Conservation (phyloP, 805 yeast genomes). For the Kodamaea kakaduensis region DNA sequence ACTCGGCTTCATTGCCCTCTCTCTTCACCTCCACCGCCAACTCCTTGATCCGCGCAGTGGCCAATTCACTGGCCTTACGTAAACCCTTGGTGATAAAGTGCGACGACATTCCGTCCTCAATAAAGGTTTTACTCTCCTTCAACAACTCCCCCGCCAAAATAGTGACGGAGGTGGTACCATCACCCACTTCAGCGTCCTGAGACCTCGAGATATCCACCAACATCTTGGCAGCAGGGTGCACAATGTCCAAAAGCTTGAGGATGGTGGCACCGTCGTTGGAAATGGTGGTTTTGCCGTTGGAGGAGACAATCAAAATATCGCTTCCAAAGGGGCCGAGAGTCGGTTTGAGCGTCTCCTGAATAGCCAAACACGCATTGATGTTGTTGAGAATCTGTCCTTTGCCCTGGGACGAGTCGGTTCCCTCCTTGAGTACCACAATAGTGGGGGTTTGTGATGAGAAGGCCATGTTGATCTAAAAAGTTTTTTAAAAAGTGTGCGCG, state of each 20-base stretch:
- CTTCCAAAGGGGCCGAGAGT: slow-evolving; percentile 98
- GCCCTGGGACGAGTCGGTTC: slow-evolving; percentile 96
- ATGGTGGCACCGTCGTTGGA: slow-evolving; percentile 99
- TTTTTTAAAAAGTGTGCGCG: not conserved
- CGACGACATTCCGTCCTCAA: slow-evolving; percentile 94
- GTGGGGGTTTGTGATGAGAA: slow-evolving; percentile 95
- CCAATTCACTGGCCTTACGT: slow-evolving; percentile 74
- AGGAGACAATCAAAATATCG: slow-evolving; percentile 83
- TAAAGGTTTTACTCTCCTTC: slow-evolving; percentile 83
- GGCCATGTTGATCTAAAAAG: slow-evolving; percentile 51
- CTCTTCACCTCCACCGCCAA: slow-evolving; percentile 66
- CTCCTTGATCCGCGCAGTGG: slow-evolving; percentile 68
- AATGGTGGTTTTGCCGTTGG: slow-evolving; percentile 84
- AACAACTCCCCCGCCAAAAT: slow-evolving; percentile 91
- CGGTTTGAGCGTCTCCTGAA: slow-evolving; percentile 91
- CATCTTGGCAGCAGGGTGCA: slow-evolving; percentile 97
- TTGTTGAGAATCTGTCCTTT: slow-evolving; percentile 92
- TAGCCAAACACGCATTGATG: slow-evolving; percentile 95
- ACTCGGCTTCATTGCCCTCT: slow-evolving; percentile 43
- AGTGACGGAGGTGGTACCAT: slow-evolving; percentile 96
- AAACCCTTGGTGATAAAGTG: slow-evolving; percentile 85
- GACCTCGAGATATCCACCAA: slow-evolving; percentile 91
- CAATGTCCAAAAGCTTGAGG: slow-evolving; percentile 84
- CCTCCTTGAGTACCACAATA: slow-evolving; percentile 96
- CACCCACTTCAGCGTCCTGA: slow-evolving; percentile 98